A percentile compares a stretch with the other conserved stretches of the same genome.
phyloP scores from a whole-genome alignment of 2,329 filamentous ascomycete genomes.

The Pochonia chlamydosporia region DNA sequence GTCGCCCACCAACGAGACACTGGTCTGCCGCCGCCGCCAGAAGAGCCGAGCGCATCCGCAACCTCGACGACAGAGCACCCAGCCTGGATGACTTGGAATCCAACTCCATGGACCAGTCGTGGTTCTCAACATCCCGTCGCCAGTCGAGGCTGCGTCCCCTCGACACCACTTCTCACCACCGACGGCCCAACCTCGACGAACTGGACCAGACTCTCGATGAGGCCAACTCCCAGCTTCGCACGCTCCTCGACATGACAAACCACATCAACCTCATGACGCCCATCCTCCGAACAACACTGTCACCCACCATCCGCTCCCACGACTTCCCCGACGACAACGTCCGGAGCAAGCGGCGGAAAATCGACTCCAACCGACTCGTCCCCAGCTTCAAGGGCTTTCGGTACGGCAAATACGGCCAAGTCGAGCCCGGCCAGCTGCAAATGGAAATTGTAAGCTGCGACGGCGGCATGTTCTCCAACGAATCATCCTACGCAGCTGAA shows the following conservation, averaged over 20 bases:
- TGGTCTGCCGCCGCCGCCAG: constrained; percentile 24
- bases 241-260: constrained; percentile 35
- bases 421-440: constrained; percentile 71
- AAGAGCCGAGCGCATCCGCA: constrained; percentile 30
- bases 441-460: constrained; percentile 92
- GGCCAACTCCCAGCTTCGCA: constrained; percentile 37
- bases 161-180: constrained; percentile 12
- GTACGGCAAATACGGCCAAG: constrained; percentile 84
- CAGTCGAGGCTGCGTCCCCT: constrained; percentile 18
- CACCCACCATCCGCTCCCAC: constrained; percentile 28
- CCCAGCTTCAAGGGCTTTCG: constrained; percentile 54
- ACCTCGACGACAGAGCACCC: constrained; percentile 22
- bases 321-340: constrained; percentile 43
- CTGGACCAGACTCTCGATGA: constrained; percentile 34
- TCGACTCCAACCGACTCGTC: constrained; percentile 56
- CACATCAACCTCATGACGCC: constrained; percentile 22
- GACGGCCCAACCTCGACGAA: constrained; percentile 27
- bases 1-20: constrained; percentile 9
- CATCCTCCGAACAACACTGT: constrained; percentile 24
- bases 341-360: constrained; percentile 61
- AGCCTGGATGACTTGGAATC: constrained; percentile 21
- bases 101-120: constrained; percentile 20
- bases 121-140: constrained; percentile 18
- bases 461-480: constrained; percentile 65
- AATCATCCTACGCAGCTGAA: constrained; percentile 61